phyloP scores from a whole-genome alignment of 805 yeast genomes.

The Pichia manshurica region DNA sequence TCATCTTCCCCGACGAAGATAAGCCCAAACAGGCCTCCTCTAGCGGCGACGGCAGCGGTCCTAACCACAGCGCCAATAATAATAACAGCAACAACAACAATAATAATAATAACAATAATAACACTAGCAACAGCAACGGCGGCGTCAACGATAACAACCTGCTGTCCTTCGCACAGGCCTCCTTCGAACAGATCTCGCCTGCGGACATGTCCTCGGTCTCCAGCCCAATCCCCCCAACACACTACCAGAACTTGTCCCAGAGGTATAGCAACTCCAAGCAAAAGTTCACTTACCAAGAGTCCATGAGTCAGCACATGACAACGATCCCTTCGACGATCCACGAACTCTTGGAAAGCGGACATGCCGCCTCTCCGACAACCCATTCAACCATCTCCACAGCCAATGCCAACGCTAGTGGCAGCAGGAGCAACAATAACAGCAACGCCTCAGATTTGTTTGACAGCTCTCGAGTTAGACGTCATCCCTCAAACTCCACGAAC shows the following conservation, averaged over 20 bases:
- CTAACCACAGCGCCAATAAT: background rate
- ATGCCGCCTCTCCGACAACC: conserved; percentile 12
- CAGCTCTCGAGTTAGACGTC: background rate
- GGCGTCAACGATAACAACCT: conserved; percentile 6
- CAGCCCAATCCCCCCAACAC: conserved; percentile 8
- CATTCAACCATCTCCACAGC: background rate
- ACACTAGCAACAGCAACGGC: conserved; percentile 5
- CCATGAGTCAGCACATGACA: conserved; percentile 11
- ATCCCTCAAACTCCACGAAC: background rate
- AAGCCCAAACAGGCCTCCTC: conserved; percentile 39
- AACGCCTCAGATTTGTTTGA: conserved; percentile 1
- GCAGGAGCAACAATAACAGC: background rate
- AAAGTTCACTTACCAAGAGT: conserved; percentile 16
- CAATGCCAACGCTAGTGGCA: background rate
- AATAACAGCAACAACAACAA: conserved; percentile 5
- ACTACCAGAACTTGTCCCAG: conserved; percentile 16
- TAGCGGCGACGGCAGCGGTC: background rate
- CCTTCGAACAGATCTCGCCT: conserved; percentile 13
- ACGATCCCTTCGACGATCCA: conserved; percentile 33
- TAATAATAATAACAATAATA: conserved; percentile 6
- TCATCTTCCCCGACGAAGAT: conserved; percentile 78
- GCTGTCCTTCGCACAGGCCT: conserved; percentile 12
- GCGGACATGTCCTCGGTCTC: conserved; percentile 6
- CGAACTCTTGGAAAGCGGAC: conserved; percentile 10
- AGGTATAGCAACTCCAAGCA: conserved; percentile 14